Conservation (phyloP, 2,329 filamentous ascomycete genomes). For the Apiospora pterosperma region DNA sequence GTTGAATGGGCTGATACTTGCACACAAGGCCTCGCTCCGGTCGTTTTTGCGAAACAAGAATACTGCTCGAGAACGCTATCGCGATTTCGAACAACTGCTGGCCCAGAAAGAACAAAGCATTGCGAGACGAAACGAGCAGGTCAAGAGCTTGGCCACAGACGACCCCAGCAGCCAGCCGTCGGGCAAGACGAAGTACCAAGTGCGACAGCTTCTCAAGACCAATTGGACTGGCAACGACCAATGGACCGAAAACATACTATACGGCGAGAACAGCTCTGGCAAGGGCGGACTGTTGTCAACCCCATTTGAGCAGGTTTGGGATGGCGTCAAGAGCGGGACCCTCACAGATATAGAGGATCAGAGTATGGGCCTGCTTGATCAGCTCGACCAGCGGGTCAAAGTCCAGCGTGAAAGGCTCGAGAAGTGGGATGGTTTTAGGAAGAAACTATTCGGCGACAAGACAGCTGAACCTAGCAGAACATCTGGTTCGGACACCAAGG, state of each 20-base stretch:
- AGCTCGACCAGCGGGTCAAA: constrained; percentile 66
- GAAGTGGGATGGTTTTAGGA: constrained; percentile 70
- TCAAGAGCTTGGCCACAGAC: constrained; percentile 25
- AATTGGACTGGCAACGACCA: constrained; percentile 77
- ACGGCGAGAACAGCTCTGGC: constrained; percentile 57
- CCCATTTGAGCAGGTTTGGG: constrained; percentile 70
- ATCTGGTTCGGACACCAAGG: constrained; percentile 30
- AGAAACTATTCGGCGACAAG: constrained; percentile 39
- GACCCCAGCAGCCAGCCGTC: constrained; percentile 31
- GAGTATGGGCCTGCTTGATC: constrained; percentile 57
- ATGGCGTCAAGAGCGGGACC: constrained; percentile 57
- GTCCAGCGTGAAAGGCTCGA: constrained; percentile 65
- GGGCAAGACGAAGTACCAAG: constrained; percentile 40
- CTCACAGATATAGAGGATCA: constrained; percentile 53
- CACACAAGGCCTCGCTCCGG: constrained; percentile 67
- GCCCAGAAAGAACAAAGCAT: constrained; percentile 59
- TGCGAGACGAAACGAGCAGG: constrained; percentile 47
- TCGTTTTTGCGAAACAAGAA: constrained; percentile 57
- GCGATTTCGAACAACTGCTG: constrained; percentile 63
- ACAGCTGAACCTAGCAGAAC: constrained; percentile 18
- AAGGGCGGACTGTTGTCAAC: constrained; percentile 63
- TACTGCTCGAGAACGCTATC: constrained; percentile 55
- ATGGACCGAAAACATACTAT: constrained; percentile 69
- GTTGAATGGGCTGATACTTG: constrained; percentile 66
- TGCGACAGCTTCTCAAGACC: constrained; percentile 60